Evolutionary conservation across 441 rosid species (phyloP), one percentile per base, ranked within the genome.

Genomic region (Manihot esculenta): DNA sequence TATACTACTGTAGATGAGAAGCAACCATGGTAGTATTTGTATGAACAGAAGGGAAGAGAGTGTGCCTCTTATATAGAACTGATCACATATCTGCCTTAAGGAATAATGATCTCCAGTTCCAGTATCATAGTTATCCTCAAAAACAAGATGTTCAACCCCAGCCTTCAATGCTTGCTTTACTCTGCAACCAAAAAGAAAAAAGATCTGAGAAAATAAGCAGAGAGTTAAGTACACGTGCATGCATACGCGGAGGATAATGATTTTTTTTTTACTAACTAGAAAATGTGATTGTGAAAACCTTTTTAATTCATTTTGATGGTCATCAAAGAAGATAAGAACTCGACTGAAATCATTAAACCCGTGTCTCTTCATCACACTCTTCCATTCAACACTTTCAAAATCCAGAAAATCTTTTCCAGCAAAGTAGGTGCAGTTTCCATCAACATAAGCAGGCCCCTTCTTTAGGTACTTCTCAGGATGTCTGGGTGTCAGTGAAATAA

Each of bases 61-160:
- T 56, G 30, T 66, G 88, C 98, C 99, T 89, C 86, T 86, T 64
- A 95, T 84, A 77, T 93, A 91, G 55, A 75, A 81, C 80, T 95
- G 99, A 77, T 95, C 98, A 57, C 99, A 95, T 78, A 93, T 91
- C 83, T 96, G 98, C 77, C 99, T 87, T 70, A 96, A 78, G 11
- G 99, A 96, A 77, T 96, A 96, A 85, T 91, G 98, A 74, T 96
- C 99, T 41, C 97, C 97, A 1, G 96, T 91, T 74, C 99, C 99
- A 45, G 99, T 96, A 74, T 96, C 99, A 62, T 93, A 96, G 75
- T 96, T 96, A 79, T 96, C 97, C 85, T 96, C 97, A 66, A 96
- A 96, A 69, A 96, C 78, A 80, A 96, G 96, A 84, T 96, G 93
- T 47, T 47, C 82, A 78, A 96, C 93, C 51, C 98, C 98, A 49